phyloP scores from a whole-genome alignment of 106 monocot species.

The Dioscorea zingiberensis region DNA sequence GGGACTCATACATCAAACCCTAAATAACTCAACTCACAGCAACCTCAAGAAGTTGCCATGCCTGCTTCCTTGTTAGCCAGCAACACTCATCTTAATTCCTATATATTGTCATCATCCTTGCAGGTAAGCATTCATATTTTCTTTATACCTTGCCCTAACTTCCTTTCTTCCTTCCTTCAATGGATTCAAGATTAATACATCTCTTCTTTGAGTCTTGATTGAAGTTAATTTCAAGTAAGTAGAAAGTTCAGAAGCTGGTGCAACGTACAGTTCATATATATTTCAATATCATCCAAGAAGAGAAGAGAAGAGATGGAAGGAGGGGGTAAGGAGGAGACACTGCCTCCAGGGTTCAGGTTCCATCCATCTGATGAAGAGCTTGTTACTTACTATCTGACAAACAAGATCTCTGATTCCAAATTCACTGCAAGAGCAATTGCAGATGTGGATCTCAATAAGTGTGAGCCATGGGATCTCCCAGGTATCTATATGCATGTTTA shows the following conservation, averaged over 20 bases:
- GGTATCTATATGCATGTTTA: constrained; percentile 20
- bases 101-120: no score
- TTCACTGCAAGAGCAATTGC: constrained; percentile 55
- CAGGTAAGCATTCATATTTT: neutral
- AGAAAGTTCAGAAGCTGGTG: neutral
- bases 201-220: neutral
- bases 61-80: neutral
- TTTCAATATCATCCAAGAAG: neutral
- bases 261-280: neutral
- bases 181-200: neutral
- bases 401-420: constrained; percentile 35
- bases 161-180: no score
- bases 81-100: neutral
- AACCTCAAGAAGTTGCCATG: neutral
- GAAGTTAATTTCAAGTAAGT: neutral
- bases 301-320: constrained; percentile 3
- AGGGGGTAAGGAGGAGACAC: constrained; percentile 17
- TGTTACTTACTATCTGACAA: constrained; percentile 50
- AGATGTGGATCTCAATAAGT: constrained; percentile 73
- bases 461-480: constrained; percentile 84
- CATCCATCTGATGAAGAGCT: constrained; percentile 85
- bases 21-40: neutral
- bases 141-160: no score
- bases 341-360: constrained; percentile 75
- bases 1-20: no score